Evolutionary conservation across 1,284 basidiomycete genomes (phyloP), one percentile per base, ranked within the genome.

Genomic region (Ceratobasidium sp.): DNA sequence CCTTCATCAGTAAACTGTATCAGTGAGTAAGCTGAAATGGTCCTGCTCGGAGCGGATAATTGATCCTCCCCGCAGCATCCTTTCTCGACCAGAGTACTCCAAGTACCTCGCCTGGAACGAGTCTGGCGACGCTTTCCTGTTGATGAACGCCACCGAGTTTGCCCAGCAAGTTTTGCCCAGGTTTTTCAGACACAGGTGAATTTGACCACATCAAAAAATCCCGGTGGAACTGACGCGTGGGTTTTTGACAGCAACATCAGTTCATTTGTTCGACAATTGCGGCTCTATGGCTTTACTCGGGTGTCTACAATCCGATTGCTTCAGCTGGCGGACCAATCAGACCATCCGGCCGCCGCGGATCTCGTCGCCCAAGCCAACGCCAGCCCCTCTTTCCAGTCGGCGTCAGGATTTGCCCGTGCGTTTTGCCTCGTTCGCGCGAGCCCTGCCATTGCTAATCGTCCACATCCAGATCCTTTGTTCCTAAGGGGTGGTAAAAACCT

Each of bases 171-270:
- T 79, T 10, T 77, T 81, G 27, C 80, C 80, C 8, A 77, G 80
- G n/a, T 81, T 81, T 78, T 81, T 81, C 79, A 74, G 80, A n/a
- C 80, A 81, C 65, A 78, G 77, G 77, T 78, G 48, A 73, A 69
- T 59, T 48, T 62, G 54, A n/a, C 30, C 55, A 48, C 33, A 57
- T 68, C 46, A 55, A 77, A 62, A 54, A 44, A 44, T 44, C 55
- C 66, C 74, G 62, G 66, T 66, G 54, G 44, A 30, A 70, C 66
- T 62, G 35, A 69, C 33, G 54, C 68, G 65, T 67, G 62, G 65
- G 50, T 35, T 57, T 57, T 66, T 73, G 68, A 66, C 78, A 78
- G 75, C 48, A 81, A 81, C 57, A 79, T 81, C 50, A 78, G 79
- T 48, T 74, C 67, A 8, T 81, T 81, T 69, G 75, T 79, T 20